Base-by-base conservation (phyloP, 768 basidiomycete species). In the Boletus rufocinnamomeus region DNA sequence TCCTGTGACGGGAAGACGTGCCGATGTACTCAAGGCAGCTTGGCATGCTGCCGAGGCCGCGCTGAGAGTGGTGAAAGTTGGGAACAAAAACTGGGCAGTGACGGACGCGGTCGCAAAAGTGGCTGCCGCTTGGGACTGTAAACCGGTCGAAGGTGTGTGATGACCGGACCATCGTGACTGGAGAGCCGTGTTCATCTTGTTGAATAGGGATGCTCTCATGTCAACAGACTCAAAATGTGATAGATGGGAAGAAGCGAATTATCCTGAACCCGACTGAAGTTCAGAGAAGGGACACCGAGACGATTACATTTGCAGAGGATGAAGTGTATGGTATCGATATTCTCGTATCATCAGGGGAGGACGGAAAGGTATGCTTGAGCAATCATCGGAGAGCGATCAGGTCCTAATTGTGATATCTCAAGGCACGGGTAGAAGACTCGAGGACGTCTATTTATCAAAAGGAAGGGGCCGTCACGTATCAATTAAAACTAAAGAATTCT, bases 311-410 rank as follows among this genome's bases (percentile, higher is more conserved):
- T 65, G 92, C 88, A 40, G 96, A 98, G 74, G 88, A 87, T 57
- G 96, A 98, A 64, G 93, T 98, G 13, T 98, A 92, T 71, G 95
- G 95, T 23, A 87, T 98, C 62, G 96, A 98, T 72, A 83, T 98
- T 65, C 80, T 96, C 60, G 78, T 98, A 60, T 89, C 93, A 11
- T 87, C 93, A 47, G 86, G 87, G 21, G 87, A 92, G 66, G 94
- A 95, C 65, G 94, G 94, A 72, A 96, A 95, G 85, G 95, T 92
- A 53, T 54, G 50, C 51, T 40, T 53, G 30, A 41, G 2, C 57
- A 17, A 44, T 41, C n/a, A 53, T 45, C 16, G 9, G 37, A 16
- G 11, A 44, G n/a, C 23, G 30, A 56, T 57, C 30, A 27, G 35
- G 28, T 17, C 46, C 56, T 57, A 23, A 54, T 50, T 1, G 34